A percentile compares a stretch with the other conserved stretches of the same genome.
Conservation (phyloP, 805 yeast species). For the Myxozyma udenii region DNA sequence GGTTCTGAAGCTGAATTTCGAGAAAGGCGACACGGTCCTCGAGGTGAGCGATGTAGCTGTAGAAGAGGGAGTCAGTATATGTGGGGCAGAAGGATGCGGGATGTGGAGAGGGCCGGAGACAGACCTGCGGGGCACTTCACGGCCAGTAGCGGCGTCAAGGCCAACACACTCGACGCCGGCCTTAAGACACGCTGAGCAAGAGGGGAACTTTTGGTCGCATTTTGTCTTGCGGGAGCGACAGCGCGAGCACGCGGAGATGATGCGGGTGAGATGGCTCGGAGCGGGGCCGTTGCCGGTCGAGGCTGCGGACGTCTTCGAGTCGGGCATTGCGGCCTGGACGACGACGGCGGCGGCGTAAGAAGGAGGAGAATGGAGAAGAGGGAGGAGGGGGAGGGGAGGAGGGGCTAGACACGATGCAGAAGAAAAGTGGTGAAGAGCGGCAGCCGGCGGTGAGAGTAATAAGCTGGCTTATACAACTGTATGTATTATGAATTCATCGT, state of each 20-base stretch:
- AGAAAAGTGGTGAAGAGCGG: too few species aligned
- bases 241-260: conserved; percentile 77
- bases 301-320: conserved; percentile 15
- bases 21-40: conserved; percentile 63
- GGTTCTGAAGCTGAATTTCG: conserved; percentile 48
- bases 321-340: conserved; percentile 3
- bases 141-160: conserved; percentile 81
- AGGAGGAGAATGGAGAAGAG: neutral
- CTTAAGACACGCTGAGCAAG: conserved; percentile 59
- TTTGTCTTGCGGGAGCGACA: conserved; percentile 66
- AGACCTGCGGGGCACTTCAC: conserved; percentile 74
- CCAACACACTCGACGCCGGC: conserved; percentile 76
- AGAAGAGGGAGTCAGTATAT: neutral
- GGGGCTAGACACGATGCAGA: too few species aligned
- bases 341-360: conserved; percentile 1
- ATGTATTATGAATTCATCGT: too few species aligned
- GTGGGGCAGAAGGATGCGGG: too few species aligned
- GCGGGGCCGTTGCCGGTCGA: conserved; percentile 28
- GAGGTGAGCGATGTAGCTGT: conserved; percentile 57
- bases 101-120: too few species aligned
- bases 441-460: neutral
- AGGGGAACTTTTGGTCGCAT: conserved; percentile 68
- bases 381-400: conserved; percentile 1
- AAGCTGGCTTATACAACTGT: too few species aligned
- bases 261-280: conserved; percentile 26